These are phyloP conservation scores for Xylaria scruposa DNA, from an alignment of 495 filamentous ascomycete species.

Conservation along the genomic window DNA sequence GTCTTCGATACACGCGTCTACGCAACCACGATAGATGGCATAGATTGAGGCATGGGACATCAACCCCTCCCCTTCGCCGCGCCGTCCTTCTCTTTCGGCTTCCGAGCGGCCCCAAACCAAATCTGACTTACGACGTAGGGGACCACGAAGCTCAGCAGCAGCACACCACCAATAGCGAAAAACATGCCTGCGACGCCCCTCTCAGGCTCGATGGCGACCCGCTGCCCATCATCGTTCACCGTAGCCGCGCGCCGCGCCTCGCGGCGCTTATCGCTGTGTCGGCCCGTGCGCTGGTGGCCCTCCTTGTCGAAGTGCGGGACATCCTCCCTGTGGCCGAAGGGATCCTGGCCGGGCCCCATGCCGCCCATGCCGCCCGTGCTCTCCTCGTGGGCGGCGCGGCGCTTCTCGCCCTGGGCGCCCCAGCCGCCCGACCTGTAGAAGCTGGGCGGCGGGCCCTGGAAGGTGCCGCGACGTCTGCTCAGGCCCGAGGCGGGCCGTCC, in stretches of 20 bases:
- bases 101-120: slow-evolving; percentile 8
- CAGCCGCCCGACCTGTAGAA: slow-evolving; percentile 85
- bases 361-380: slow-evolving; percentile 51
- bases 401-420: slow-evolving; percentile 59
- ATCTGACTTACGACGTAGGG: slow-evolving; percentile 36
- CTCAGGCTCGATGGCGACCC: slow-evolving; percentile 30
- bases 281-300: slow-evolving; percentile 62
- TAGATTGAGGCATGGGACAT: not conserved
- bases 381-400: slow-evolving; percentile 52
- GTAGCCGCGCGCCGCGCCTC: slow-evolving; percentile 29
- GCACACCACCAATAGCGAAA: slow-evolving; percentile 45
- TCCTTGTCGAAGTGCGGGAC: slow-evolving; percentile 73
- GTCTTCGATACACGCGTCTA: not conserved
- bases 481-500: slow-evolving; percentile 81
- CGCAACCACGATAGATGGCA: not conserved
- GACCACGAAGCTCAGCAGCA: slow-evolving; percentile 45
- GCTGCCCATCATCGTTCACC: slow-evolving; percentile 3
- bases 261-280: slow-evolving; percentile 48
- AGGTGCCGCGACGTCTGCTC: slow-evolving; percentile 73
- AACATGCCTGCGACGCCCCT: slow-evolving; percentile 47
- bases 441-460: slow-evolving; percentile 84
- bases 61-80: not conserved
- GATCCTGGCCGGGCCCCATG: slow-evolving; percentile 55
- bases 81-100: slow-evolving; percentile 6
- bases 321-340: slow-evolving; percentile 66